Evolutionary conservation across 768 basidiomycete genomes (phyloP).

Genomic region (Leccinum sublutescens): DNA sequence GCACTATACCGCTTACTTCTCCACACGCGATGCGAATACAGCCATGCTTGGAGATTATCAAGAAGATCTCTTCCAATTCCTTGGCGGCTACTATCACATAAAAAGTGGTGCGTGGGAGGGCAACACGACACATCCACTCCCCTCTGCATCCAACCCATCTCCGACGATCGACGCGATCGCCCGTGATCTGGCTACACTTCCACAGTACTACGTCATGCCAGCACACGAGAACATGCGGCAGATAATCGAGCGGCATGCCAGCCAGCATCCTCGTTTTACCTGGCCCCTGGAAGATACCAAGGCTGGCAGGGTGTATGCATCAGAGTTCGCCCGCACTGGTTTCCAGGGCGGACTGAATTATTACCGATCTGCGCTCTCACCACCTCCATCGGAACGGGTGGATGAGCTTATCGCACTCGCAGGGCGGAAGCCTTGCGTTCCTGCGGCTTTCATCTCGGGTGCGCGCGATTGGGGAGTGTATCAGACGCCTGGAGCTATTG

Average conservation of each 20-base stretch:
- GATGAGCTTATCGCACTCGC: conserved; percentile 45
- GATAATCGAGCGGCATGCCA: conserved; percentile 37
- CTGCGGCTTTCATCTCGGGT: conserved; percentile 58
- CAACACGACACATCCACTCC: conserved; percentile 42
- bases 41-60: conserved; percentile 36
- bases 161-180: conserved; percentile 26
- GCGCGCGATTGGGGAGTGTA: conserved; percentile 60
- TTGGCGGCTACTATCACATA: conserved; percentile 38
- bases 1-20: conserved; percentile 55
- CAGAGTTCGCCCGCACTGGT: conserved; percentile 50
- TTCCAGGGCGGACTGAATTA: conserved; percentile 65
- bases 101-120: conserved; percentile 56
- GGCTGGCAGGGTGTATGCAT: conserved; percentile 40
- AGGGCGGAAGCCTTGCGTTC: conserved; percentile 46
- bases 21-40: conserved; percentile 43
- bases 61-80: conserved; percentile 24
- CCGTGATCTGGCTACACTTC: conserved; percentile 40
- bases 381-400: conserved; percentile 34
- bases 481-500: conserved; percentile 48
- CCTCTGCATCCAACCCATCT: conserved; percentile 24
- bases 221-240: conserved; percentile 52
- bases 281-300: conserved; percentile 55
- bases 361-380: conserved; percentile 41
- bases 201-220: conserved; percentile 64
- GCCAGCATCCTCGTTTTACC: conserved; percentile 21